Evolutionary conservation across 2,329 filamentous ascomycete species (phyloP), one percentile per base, ranked within the genome.

Genomic region (Didymellaceae sp.): DNA sequence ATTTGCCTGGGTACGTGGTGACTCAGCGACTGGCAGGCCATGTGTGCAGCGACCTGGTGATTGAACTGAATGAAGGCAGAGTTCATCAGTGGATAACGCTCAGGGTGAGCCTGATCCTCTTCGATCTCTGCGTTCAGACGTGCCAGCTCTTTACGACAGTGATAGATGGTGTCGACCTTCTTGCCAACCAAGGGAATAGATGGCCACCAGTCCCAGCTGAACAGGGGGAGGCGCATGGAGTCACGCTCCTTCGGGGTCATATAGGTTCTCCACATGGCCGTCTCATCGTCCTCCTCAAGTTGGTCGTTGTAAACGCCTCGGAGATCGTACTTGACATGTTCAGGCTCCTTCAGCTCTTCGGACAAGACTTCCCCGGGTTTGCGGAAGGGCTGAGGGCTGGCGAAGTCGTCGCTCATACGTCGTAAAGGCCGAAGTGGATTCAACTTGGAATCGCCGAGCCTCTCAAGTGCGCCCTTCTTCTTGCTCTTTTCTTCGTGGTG

Each of bases 21-120:
- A 30, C 89, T 91, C 35, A 95, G 82, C 38, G 90, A 86, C 71
- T 99, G 94, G 70, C 91, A 97, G 50, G 93, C 94, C 94, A 99
- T 97, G 66, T 99, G 94, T 0, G 94, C 94, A 5, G 93, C 92
- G 1, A 97, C 90, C 70, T 99, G 94, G 67, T 97, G 89, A 67
- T 99, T 96, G 80, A 99, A 99, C 70, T 99, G 94, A 54, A 99
- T 91, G 63, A 99, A 99, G 0, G 94, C 94, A 1, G 93, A 96
- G 65, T 90, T 96, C 91, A 97, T 95, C 37, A 92, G 76, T 0
- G 93, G 92, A 56, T 91, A 97, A 4, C 87, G 85, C 59, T 97
- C 92, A 0, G 89, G 88, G 39, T 94, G 81, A 44, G 87, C 82
- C 70, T 99, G 94, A 59, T 97, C 94, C 34, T 87, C 79, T 62